phyloP scores from a whole-genome alignment of 306 rosid genomes.

The Vigna nakashimae region DNA sequence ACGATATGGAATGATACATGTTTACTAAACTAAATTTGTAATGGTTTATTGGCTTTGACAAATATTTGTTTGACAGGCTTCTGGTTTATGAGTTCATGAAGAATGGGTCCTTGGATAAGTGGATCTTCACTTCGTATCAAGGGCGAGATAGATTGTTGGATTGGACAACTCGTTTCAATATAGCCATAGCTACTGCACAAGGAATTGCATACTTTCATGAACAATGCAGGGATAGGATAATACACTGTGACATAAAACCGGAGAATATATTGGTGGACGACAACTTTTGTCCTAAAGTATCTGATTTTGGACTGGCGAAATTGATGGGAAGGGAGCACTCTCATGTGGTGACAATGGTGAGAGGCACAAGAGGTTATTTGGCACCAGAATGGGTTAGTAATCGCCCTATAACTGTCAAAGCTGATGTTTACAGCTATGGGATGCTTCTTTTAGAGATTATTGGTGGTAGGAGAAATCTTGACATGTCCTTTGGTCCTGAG shows the following conservation, averaged over 20 bases:
- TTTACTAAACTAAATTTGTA: neutral
- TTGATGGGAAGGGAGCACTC: constrained; percentile 96
- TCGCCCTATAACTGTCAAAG: constrained; percentile 94
- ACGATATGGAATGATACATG: neutral
- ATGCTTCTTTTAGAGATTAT: constrained; percentile 92
- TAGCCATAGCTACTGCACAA: constrained; percentile 83
- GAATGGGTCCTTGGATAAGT: constrained; percentile 90
- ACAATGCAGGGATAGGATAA: constrained; percentile 85
- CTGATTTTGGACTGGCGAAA: constrained; percentile 95
- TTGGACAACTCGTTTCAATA: constrained; percentile 75
- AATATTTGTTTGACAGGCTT: constrained; percentile 67
- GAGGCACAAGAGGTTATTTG: constrained; percentile 97
- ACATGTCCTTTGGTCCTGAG: constrained; percentile 82
- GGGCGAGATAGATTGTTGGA: constrained; percentile 63
- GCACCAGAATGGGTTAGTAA: constrained; percentile 98
- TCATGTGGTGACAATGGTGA: constrained; percentile 90
- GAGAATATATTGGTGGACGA: constrained; percentile 88
- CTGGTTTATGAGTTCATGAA: constrained; percentile 93
- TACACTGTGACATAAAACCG: constrained; percentile 95
- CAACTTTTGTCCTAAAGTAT: constrained; percentile 86
- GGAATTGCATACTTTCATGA: constrained; percentile 96
- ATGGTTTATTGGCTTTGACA: constrained; percentile 22
- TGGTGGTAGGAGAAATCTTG: constrained; percentile 98
- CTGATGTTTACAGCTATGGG: constrained; percentile 94
- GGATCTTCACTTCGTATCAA: constrained; percentile 75